Conservation (phyloP, 2,329 filamentous ascomycete species). For the Pyricularia sp. region DNA sequence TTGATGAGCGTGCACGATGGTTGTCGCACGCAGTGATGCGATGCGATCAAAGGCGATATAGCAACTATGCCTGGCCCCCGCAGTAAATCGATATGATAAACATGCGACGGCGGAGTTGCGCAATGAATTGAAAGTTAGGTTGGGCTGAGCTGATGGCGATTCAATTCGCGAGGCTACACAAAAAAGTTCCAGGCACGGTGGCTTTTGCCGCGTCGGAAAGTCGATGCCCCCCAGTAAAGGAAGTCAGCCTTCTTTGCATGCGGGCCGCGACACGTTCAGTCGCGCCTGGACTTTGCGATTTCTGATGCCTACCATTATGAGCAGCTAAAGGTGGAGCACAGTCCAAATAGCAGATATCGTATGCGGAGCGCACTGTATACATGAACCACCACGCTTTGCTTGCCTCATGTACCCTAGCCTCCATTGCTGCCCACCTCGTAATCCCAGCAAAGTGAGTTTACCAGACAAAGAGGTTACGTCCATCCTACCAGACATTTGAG, state of each 20-base stretch:
- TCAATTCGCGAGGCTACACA: neutral
- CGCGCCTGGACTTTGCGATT: neutral
- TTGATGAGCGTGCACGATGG: neutral
- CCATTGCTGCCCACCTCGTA: neutral
- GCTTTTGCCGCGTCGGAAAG: neutral
- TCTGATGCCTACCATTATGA: neutral
- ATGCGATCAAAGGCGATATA: neutral
- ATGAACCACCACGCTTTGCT: neutral
- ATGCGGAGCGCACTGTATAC: neutral
- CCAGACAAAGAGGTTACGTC: neutral
- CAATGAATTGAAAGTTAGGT: neutral
- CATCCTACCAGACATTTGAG: neutral
- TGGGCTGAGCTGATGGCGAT: neutral
- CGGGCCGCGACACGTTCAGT: neutral
- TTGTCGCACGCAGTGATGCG: neutral
- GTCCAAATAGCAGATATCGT: neutral
- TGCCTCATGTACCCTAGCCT: too few relatives aligned
- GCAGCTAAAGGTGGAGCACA: neutral
- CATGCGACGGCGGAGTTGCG: neutral
- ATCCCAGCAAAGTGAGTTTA: too few relatives aligned
- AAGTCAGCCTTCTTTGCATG: neutral
- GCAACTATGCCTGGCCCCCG: neutral
- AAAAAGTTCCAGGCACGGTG: conserved; percentile 1
- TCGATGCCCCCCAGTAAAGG: neutral
- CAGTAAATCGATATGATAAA: neutral